Base-by-base conservation (phyloP, 83 land plant species). In the Picea abies region DNA sequence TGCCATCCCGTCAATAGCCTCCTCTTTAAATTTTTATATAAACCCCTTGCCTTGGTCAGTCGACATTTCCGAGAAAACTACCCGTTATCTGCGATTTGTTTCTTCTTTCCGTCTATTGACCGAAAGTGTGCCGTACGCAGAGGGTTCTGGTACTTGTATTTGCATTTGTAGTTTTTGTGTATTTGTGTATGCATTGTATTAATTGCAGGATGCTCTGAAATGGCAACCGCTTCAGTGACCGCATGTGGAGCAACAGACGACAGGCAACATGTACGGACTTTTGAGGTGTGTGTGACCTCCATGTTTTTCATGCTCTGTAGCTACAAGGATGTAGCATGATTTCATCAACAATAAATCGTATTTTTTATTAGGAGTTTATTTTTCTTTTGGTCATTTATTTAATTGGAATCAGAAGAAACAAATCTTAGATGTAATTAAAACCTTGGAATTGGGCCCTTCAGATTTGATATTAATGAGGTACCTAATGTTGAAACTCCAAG, bases 181-280 rank as follows among this genome's bases (percentile, higher is more conserved):
- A 5, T 70, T 16, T 70, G 47, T 70, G 56, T 49, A 49, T 49
- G 56, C 56, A 49, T 70, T 70, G 47, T 70, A 35, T 12, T 70
- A 70, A 44, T 44, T 73, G 77, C 56, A 47, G 58, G 77, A 73
- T 47, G 58, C 25, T 41, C 49, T 70, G 22, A 70, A 70, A 73
- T 73, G 77, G 58, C 58, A 10, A 73, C 58, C 16, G 77, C 77
- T 14, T 73, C 77, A 44, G 77, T 73, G 77, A 52, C 77, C 14
- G 15, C 58, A 41, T 47, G n/a, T 47, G 77, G 77, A 73, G 77
- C 77, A 73, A 73, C 58, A 39, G 77, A 73, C 29, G 77, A 73
- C 11, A 47, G 77, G 15, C 77, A 73, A 73, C 44, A 73, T 73
- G 77, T 73, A 4, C 77, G 77, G 77, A 52, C 26, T 73, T 73